Evolutionary conservation across 1,284 basidiomycete species (phyloP), one percentile per base, ranked within the genome.

Genomic region (Tremellales sp.): DNA sequence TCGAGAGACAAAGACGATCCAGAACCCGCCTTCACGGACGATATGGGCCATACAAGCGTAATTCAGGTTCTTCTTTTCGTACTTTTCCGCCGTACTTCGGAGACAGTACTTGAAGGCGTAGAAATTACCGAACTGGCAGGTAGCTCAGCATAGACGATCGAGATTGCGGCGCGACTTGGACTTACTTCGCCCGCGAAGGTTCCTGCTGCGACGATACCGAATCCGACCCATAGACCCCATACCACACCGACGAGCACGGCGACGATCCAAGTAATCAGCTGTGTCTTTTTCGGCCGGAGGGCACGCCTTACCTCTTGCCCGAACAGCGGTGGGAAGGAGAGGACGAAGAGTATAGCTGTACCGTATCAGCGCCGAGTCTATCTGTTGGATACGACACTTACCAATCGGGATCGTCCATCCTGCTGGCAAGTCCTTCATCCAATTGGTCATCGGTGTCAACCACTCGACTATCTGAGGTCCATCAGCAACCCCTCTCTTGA

Each of bases 331-430:
- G 73, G 73, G 52, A 75, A 75, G 33, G 67, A 70, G 22, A 75
- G 51, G 40, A 72, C 57, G 47, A 75, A 68, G 22, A 72, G 61
- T 35, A 70, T 53, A 6, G 60, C 67, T 54, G 40, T 5, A 79
- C 25, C 7, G 15, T 15, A 3, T 29, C 4, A 33, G 52, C 84
- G 85, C 54, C 85, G 85, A 68, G 87, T 85, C 0, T 85, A 86
- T 33, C 89, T 82, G 56, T 89, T 76, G 64, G 89, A 85, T 23
- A 88, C 76, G 45, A 89, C 22, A 40, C 53, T 45, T 77, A 40
- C 74, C 86, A 43, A 92, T 88, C 1, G 90, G 89, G 39, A 94
- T 88, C 15, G 85, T 70, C 84, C 84, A 93, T 17, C 90, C 89
- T 36, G 65, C 76, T 10, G 73, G 67, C 17, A 79, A 54, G 27